Conservation (phyloP, 805 yeast species). For the Candida arabinofermentans region DNA sequence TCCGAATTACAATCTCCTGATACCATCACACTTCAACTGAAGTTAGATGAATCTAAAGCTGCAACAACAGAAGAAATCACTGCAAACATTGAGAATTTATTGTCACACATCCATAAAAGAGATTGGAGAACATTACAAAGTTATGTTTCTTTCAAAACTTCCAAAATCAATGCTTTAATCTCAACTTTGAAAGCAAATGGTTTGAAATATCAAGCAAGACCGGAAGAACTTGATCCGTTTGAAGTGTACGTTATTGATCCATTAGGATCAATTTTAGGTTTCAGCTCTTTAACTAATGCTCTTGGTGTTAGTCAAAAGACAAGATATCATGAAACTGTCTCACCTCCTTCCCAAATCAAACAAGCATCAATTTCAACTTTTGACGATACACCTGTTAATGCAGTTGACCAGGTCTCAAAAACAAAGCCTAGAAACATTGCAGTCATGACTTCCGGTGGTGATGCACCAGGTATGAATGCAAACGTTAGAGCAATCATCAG, state of each 20-base stretch:
- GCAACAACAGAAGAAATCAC: constrained; percentile 23
- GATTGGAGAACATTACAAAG: constrained; percentile 51
- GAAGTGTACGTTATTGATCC: constrained; percentile 83
- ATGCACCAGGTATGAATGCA: constrained; percentile 79
- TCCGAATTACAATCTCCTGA: constrained; percentile 22
- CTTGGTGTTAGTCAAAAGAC: constrained; percentile 29
- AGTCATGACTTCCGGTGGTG: constrained; percentile 81
- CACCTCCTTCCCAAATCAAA: background rate
- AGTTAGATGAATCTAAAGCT: constrained; percentile 24
- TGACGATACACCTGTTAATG: background rate
- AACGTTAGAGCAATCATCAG: constrained; percentile 71
- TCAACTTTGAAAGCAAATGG: constrained; percentile 29
- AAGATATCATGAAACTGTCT: background rate
- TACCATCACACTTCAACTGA: constrained; percentile 20
- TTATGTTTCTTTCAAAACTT: constrained; percentile 42
- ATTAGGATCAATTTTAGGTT: constrained; percentile 76
- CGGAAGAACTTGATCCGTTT: constrained; percentile 69
- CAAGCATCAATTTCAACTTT: too few relatives aligned
- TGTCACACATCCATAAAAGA: constrained; percentile 24
- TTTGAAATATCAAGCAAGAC: constrained; percentile 51
- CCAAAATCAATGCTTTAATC: constrained; percentile 37
- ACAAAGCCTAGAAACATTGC: constrained; percentile 46
- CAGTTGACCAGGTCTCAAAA: background rate
- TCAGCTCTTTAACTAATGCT: constrained; percentile 60
- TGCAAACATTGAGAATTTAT: constrained; percentile 26